phyloP scores from a whole-genome alignment of 2,329 filamentous ascomycete species.

The Fusarium sp. region DNA sequence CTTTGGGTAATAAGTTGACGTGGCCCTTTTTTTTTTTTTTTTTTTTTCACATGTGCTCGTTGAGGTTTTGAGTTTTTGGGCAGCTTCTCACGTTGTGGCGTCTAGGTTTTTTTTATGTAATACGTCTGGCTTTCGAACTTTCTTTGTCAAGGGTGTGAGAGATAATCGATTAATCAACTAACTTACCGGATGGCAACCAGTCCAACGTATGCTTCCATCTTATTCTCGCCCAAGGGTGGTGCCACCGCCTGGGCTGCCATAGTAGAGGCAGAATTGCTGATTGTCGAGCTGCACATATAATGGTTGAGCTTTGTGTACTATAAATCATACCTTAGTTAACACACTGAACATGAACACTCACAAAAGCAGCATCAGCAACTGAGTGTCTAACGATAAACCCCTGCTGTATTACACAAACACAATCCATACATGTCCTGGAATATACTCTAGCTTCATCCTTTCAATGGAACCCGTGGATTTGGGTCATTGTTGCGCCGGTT shows the following conservation, averaged over 20 bases:
- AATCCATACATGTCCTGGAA: neutral
- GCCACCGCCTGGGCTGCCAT: too few relatives aligned
- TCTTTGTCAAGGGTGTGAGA: neutral
- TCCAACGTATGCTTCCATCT: neutral
- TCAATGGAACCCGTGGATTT: neutral
- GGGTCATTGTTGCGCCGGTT: neutral
- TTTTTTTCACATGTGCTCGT: neutral
- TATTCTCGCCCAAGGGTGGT: neutral
- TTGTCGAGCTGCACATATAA: neutral
- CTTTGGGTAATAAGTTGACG: neutral
- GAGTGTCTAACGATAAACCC: too few relatives aligned
- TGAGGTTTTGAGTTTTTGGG: slow-evolving; percentile 1
- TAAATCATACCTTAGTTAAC: neutral
- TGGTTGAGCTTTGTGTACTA: neutral
- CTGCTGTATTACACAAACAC: neutral
- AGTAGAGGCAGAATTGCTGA: neutral
- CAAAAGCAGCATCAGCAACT: neutral
- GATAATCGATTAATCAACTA: slow-evolving; percentile 1
- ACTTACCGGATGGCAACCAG: neutral
- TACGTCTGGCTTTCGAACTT: neutral
- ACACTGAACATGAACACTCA: neutral
- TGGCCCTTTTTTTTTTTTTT: neutral
- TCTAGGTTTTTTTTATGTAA: slow-evolving; percentile 10
- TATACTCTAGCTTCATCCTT: neutral
- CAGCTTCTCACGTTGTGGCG: slow-evolving; percentile 6